A percentile compares a stretch with the other conserved stretches of the same genome.
phyloP scores from a whole-genome alignment of 202 grass and related monocot species.

The Panicum virgatum region DNA sequence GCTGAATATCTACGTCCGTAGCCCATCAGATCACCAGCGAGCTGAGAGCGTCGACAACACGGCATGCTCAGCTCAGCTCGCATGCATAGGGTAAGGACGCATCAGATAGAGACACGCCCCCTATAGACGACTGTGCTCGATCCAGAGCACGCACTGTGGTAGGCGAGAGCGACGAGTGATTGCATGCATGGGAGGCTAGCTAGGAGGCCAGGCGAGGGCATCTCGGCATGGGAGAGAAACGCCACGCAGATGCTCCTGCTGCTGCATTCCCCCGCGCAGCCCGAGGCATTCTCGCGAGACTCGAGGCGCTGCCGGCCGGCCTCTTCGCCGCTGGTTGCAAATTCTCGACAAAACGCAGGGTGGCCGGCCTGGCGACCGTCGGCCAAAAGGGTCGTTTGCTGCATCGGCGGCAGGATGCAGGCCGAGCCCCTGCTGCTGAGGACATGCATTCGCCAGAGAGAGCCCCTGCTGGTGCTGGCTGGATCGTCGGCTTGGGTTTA shows the following conservation, averaged over 20 bases:
- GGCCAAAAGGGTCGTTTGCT: neutral
- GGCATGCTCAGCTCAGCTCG: neutral
- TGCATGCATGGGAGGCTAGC: neutral
- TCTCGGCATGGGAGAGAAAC: conserved; percentile 13
- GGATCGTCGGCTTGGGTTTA: conserved; percentile 18
- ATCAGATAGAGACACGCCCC: neutral
- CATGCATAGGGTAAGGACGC: neutral
- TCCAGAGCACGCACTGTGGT: neutral
- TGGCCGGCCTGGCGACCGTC: neutral
- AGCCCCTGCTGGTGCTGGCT: neutral
- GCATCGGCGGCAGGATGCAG: neutral
- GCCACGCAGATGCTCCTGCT: neutral
- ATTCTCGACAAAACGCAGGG: conserved; percentile 27
- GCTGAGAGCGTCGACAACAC: conserved; percentile 8
- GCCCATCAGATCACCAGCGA: neutral
- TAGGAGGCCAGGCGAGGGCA: no score
- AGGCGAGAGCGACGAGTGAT: conserved; percentile 29
- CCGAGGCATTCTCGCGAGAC: conserved; percentile 22
- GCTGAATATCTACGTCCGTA: neutral
- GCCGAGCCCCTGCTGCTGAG: neutral
- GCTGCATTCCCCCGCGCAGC: neutral
- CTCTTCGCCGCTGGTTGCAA: neutral
- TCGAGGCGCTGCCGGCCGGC: neutral
- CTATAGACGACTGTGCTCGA: neutral
- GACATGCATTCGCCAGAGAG: neutral